Evolutionary conservation across 192 early-diverging fungal species (phyloP), one percentile per base, ranked within the genome.

Genomic region (Dispira parvispora): DNA sequence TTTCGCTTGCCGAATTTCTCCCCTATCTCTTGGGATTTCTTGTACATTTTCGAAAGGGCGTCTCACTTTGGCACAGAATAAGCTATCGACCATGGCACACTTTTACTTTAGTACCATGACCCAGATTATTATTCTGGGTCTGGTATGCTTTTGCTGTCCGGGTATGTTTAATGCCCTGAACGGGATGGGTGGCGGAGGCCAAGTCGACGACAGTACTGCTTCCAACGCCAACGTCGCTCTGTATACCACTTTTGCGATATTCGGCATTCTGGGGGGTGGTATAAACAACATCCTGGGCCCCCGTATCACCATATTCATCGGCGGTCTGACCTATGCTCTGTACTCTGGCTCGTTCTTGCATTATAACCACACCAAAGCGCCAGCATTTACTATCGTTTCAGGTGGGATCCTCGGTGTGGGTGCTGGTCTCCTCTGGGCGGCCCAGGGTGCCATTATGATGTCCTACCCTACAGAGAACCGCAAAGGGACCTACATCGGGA

Each of bases 361-460:
- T 68, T 78, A 78, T 63, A 83, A 86, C 74, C 79, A 84, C 63
- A 77, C 78, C 11, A 42, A 69, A 53, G 63, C 67, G n/a, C 68
- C 73, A 20, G 66, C 63, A 8, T 88, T 93, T 66, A 83, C 82
- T 16, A 84, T 91, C 52, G 70, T 75, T 43, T 71, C 89, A 18
- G 89, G 89, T 46, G 91, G 79, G 5, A 74, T 91, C 60, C 83
- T 93, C 44, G 91, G 90, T 67, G 62, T 88, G 23, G 86, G 88
- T 62, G 90, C 90, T 4, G 88, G 87, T 61, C 80, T 92, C 65
- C 70, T 88, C 55, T 82, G 82, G 79, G 84, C 88, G 5, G 84
- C 85, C 13, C 85, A 88, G 65, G 82, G 88, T 43, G 80, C 84
- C 71, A 88, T 93, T 65, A 88, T 90, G 84, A 78, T 88, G 67